Conservation (phyloP, 1,284 basidiomycete genomes). For the Macrocybe sp. region DNA sequence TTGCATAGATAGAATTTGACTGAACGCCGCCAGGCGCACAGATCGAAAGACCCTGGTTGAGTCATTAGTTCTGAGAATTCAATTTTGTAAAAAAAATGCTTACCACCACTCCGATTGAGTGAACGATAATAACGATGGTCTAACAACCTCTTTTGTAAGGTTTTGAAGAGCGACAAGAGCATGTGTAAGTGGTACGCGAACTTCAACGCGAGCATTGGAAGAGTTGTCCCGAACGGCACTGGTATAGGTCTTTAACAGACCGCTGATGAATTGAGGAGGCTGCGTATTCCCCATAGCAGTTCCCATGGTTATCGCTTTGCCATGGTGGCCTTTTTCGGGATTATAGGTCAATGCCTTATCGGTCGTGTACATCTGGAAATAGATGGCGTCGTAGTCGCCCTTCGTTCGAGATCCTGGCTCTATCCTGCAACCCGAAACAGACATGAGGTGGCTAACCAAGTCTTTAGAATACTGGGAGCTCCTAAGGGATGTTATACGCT, state of each 20-base stretch:
- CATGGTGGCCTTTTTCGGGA: slow-evolving; percentile 13
- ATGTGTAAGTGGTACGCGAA: slow-evolving; percentile 17
- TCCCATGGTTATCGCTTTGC: slow-evolving; percentile 15
- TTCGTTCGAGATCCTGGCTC: slow-evolving; percentile 12
- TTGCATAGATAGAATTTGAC: slow-evolving; percentile 11
- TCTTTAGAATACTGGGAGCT: slow-evolving; percentile 19
- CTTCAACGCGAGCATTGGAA: slow-evolving; percentile 17
- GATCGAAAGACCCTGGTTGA: slow-evolving; percentile 13
- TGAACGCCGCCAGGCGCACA: slow-evolving; percentile 9
- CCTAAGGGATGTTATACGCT: slow-evolving; percentile 11
- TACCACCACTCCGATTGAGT: slow-evolving; percentile 6
- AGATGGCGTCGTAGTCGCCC: slow-evolving; percentile 11
- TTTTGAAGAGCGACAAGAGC: slow-evolving; percentile 9
- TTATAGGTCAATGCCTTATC: slow-evolving; percentile 22
- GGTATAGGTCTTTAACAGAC: slow-evolving; percentile 14
- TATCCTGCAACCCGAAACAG: slow-evolving; percentile 22
- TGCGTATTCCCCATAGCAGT: slow-evolving; percentile 9
- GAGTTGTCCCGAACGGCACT: slow-evolving; percentile 5
- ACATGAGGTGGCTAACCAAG: slow-evolving; percentile 17
- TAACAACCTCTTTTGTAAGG: slow-evolving; percentile 2
- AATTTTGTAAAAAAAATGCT: neutral
- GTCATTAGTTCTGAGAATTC: neutral
- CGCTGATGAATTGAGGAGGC: slow-evolving; percentile 4
- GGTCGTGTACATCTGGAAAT: slow-evolving; percentile 24
- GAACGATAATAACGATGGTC: slow-evolving; percentile 2